Base-by-base conservation (phyloP, 2,329 filamentous ascomycete genomes). In the Hypoxylon sp. region DNA sequence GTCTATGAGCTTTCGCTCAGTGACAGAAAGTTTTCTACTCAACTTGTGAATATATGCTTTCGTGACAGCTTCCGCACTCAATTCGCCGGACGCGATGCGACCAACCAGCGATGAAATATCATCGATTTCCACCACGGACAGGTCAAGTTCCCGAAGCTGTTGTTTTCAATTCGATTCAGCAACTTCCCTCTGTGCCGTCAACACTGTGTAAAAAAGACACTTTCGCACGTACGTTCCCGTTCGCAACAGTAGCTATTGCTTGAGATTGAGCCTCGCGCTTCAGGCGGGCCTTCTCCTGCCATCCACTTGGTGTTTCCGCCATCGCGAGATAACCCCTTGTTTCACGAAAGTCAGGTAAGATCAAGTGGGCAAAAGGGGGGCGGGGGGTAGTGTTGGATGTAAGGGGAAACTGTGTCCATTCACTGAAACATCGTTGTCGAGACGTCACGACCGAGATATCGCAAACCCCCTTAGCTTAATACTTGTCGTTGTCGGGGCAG, bases 21-120 rank as follows among this genome's bases (percentile, higher is more conserved):
- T 6, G 2, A 40, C 7, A 32, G 32, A 14, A 51, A 46, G 48
- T n/a, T 55, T 18, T 52, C 62, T 56, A 70, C 69, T 51, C 24
- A 63, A 68, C 65, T 65, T 72, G 32, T 46, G 52, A 38, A 73
- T 72, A 46, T 70, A 70, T 38, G 68, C 64, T 58, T 60, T 64
- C 2, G 61, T 61, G 16, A 72, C 63, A 28, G 44, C 44, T 56
- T 71, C 68, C 3, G 67, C 68, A 8, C 53, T 70, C 5, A 72
- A 28, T 45, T 70, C 49, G 9, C 69, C 61, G 2, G 64, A 59
- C 16, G 64, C 59, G 32, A 73, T 64, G 18, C 58, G 55, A 26
- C 60, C 32, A 16, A 49, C 61, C 3, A 67, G 40, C 3, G 64
- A 54, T 30, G 60, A 32, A 38, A 70, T 64, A 46, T 70, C 67